Percentiles rank a stretch among this genome's conserved stretches.
These are phyloP conservation scores for Sordariomycetes sp. DNA, from an alignment of 2,329 filamentous ascomycete genomes.

Conservation along the genomic window DNA sequence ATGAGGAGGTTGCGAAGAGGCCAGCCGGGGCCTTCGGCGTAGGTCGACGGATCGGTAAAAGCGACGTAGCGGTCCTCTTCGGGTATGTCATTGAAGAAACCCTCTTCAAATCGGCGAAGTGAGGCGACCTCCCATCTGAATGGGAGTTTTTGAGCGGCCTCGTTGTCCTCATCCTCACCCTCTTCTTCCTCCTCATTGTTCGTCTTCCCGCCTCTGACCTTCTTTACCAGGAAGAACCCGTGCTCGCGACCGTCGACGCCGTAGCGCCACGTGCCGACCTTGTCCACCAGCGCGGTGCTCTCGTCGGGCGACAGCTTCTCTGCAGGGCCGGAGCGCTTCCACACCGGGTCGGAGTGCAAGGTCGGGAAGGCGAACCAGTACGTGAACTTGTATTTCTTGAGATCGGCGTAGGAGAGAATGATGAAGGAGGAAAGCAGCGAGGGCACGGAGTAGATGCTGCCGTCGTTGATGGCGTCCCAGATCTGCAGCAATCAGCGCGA, in stretches of 20 bases:
- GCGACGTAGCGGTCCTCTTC: constrained; percentile 73
- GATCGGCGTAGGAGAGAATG: constrained; percentile 84
- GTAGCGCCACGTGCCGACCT: constrained; percentile 81
- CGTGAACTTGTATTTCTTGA: constrained; percentile 97
- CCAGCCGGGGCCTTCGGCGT: constrained; percentile 82
- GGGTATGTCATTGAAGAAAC: constrained; percentile 70
- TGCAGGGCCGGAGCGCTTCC: constrained; percentile 54
- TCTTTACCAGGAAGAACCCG: constrained; percentile 94
- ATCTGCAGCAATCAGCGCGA: no score
- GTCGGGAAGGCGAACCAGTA: constrained; percentile 98
- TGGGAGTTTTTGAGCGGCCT: constrained; percentile 37
- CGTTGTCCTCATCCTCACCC: constrained; percentile 38
- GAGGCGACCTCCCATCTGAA: constrained; percentile 72
- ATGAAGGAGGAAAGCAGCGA: constrained; percentile 85
- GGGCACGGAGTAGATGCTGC: constrained; percentile 89
- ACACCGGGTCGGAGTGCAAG: constrained; percentile 77
- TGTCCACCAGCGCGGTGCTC: constrained; percentile 70
- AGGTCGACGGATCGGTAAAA: constrained; percentile 91
- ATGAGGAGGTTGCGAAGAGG: constrained; percentile 83
- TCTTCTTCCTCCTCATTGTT: constrained; percentile 31
- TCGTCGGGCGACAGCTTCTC: constrained; percentile 55
- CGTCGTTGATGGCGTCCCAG: constrained; percentile 95
- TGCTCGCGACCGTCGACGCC: constrained; percentile 73
- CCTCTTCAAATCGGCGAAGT: constrained; percentile 70
- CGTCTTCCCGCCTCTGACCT: constrained; percentile 35